phyloP scores from a whole-genome alignment of 305 asterid genomes.

The Coffea humblotiana region DNA sequence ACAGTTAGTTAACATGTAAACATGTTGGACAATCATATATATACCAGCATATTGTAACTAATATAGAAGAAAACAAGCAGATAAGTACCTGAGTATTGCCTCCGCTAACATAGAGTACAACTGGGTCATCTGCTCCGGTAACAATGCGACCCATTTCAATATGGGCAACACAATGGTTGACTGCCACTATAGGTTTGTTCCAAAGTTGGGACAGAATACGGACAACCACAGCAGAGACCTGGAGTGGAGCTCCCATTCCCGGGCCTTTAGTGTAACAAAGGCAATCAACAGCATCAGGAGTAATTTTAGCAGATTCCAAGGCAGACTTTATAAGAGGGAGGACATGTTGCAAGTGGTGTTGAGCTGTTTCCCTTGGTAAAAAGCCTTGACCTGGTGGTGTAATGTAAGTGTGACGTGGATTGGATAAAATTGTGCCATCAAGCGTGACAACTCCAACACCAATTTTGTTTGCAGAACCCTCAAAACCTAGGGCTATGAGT shows the following conservation, averaged over 20 bases:
- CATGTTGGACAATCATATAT: not conserved
- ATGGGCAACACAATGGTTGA: conserved; percentile 97
- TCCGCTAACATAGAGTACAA: conserved; percentile 96
- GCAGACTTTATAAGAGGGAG: conserved; percentile 78
- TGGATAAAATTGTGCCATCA: conserved; percentile 80
- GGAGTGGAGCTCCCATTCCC: conserved; percentile 89
- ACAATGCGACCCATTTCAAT: conserved; percentile 98
- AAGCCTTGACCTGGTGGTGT: conserved; percentile 99
- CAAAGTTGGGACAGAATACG: conserved; percentile 93
- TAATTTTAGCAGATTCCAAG: conserved; percentile 55
- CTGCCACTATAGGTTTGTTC: conserved; percentile 91
- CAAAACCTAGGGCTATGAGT: conserved; percentile 78
- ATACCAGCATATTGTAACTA: too few relatives aligned
- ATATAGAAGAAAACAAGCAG: not conserved
- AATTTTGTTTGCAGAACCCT: conserved; percentile 97
- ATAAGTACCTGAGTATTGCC: conserved; percentile 73
- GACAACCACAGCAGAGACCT: conserved; percentile 83
- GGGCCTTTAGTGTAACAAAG: conserved; percentile 98
- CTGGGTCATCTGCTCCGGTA: conserved; percentile 97
- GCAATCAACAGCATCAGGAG: conserved; percentile 63
- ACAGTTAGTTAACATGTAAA: not conserved
- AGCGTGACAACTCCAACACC: conserved; percentile 82
- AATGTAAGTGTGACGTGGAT: conserved; percentile 93
- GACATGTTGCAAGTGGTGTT: conserved; percentile 87
- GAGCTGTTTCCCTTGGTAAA: conserved; percentile 96